Base-by-base conservation (phyloP, 306 rosid species). In the Casuarina cunninghamiana region DNA sequence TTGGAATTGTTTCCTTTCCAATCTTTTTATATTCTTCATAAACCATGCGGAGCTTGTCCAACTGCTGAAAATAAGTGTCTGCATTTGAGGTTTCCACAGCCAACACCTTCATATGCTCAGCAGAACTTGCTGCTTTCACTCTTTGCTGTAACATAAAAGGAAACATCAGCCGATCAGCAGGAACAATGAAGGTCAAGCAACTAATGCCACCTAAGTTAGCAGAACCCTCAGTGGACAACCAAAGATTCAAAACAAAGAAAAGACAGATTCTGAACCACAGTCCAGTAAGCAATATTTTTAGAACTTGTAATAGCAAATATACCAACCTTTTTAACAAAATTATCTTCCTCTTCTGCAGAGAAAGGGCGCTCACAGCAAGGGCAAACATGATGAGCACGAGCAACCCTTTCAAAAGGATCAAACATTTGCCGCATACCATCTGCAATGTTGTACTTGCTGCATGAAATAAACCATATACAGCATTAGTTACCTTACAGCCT, bases 341-440 rank as follows among this genome's bases (percentile, higher is more conserved):
- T 86, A n/a, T 94, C 98, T 88, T 94, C 98, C 87, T 94, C 98
- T 84, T 88, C 92, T 11, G 89, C 75, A 77, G 95, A 86, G 87
- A 94, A 92, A 76, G 97, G 80, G 35, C 98, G 97, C 81, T 94
- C 97, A 79, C 98, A 94, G 86, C 97, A 92, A 50, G 98, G 98
- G 84, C 98, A 94, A 75, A 86, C 16, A 79, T 94, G 98, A 87
- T 84, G 87, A 74, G 92, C 97, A 67, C 98, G 94, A 58, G 98
- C 97, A 80, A 88, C 91, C 86, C 88, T 88, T 87, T 92, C 98
- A 82, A 92, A 94, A 71, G 97, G 97, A 90, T 92, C 98, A 88
- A 94, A 88, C 97, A 92, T 90, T 76, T 89, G 93, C 51, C 92
- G 89, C 97, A 94, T 92, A 83, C 98, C 98, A 88, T 88, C 97